phyloP scores from a whole-genome alignment of 116 monocot species.

The Papilionanthe hybrid region DNA sequence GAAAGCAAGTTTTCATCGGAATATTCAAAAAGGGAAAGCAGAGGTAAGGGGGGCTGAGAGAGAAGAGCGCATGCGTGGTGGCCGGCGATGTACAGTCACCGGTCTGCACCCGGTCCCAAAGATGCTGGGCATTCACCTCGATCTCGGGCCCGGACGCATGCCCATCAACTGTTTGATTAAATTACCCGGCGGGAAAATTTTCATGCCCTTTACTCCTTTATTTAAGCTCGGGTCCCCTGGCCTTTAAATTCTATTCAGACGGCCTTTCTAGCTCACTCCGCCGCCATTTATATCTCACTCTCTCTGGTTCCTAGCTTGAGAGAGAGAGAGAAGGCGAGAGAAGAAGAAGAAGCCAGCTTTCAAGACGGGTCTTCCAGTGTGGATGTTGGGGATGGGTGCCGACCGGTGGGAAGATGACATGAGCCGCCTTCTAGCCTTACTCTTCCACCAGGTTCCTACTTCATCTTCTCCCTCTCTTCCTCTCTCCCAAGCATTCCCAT shows the following conservation, averaged over 20 bases:
- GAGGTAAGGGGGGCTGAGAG: not conserved
- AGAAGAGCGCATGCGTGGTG: constrained; percentile 3
- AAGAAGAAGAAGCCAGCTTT: not conserved
- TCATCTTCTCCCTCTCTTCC: not conserved
- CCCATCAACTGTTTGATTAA: not conserved
- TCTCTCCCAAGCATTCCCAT: too few species aligned
- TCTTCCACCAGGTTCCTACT: constrained; percentile 32
- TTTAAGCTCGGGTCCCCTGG: too few species aligned
- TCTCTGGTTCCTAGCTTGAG: not conserved
- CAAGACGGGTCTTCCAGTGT: constrained; percentile 51
- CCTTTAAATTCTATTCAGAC: constrained; percentile 3
- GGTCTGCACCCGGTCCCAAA: constrained; percentile 12
- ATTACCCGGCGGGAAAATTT: not conserved
- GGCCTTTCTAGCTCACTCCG: not conserved
- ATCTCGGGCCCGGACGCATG: constrained; percentile 12
- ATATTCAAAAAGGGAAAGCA: not conserved
- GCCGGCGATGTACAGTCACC: constrained; percentile 1
- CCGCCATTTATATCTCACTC: not conserved
- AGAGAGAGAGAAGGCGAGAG: constrained; percentile 3
- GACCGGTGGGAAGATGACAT: constrained; percentile 29
- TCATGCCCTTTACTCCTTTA: too few species aligned
- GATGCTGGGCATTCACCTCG: constrained; percentile 15
- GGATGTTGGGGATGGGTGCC: constrained; percentile 41
- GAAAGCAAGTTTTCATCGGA: not conserved
- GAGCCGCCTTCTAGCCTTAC: constrained; percentile 21